These are phyloP conservation scores for Oryza punctata DNA, from an alignment of 176 grass and related monocot species.

Conservation along the genomic window DNA sequence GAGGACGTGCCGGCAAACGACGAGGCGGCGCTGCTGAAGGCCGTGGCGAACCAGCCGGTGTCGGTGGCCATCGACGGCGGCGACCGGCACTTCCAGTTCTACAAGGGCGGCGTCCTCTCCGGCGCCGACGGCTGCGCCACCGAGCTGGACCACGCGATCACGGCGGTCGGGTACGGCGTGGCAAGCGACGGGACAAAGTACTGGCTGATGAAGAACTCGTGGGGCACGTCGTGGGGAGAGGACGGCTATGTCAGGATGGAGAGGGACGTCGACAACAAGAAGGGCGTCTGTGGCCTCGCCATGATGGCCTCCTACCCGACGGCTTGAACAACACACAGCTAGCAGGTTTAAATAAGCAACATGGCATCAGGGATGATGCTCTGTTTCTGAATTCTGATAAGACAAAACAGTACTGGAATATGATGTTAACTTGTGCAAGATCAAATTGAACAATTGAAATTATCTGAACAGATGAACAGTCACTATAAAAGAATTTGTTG, in stretches of 20 bases:
- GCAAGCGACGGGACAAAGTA: constrained; percentile 48
- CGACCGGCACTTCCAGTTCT: neutral
- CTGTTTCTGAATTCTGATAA: no score
- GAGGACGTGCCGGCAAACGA: neutral
- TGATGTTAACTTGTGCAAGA: no score
- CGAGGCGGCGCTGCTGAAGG: neutral
- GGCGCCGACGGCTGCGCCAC: constrained; percentile 5
- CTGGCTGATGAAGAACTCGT: constrained; percentile 54
- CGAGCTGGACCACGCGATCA: constrained; percentile 46
- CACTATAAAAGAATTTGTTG: no score
- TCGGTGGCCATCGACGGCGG: neutral
- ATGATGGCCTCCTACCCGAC: constrained; percentile 51
- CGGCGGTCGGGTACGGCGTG: constrained; percentile 43
- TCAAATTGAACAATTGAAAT: no score
- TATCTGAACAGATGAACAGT: no score
- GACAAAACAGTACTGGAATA: no score
- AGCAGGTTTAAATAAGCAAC: no score
- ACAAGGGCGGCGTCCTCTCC: neutral
- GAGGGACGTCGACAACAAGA: constrained; percentile 35
- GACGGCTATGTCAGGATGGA: constrained; percentile 38
- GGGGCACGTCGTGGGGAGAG: constrained; percentile 43
- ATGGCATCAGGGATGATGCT: no score
- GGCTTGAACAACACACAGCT: neutral
- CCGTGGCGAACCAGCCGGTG: constrained; percentile 22
- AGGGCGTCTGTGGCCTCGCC: constrained; percentile 40